These are phyloP conservation scores for Chaetomium tenue DNA, from an alignment of 495 filamentous ascomycete genomes.

Conservation along the genomic window DNA sequence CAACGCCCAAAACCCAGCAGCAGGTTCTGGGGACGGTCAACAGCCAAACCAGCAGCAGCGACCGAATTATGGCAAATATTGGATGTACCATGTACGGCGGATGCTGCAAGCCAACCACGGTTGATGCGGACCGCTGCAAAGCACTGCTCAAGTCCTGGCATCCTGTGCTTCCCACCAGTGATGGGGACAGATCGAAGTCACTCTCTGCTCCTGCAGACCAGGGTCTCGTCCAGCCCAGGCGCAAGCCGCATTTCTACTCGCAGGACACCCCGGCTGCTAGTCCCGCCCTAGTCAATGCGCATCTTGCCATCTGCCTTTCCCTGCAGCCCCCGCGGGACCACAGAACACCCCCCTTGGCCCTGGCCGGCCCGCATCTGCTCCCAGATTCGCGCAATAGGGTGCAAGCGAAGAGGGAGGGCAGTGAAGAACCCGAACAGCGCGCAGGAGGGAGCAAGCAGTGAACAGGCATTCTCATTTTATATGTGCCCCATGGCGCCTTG, in stretches of 20 bases:
- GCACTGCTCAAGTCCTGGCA: constrained; percentile 27
- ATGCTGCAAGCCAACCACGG: constrained; percentile 34
- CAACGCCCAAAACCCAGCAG: not conserved
- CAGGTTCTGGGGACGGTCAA: constrained; percentile 25
- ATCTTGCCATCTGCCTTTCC: constrained; percentile 33
- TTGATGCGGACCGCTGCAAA: constrained; percentile 20
- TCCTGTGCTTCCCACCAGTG: constrained; percentile 30
- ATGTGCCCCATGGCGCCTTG: constrained; percentile 22
- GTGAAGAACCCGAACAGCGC: constrained; percentile 11
- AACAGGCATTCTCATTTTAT: constrained; percentile 37
- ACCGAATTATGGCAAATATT: constrained; percentile 45
- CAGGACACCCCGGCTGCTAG: constrained; percentile 27
- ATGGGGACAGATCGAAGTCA: constrained; percentile 32
- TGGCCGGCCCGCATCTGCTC: constrained; percentile 15
- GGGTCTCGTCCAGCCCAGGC: constrained; percentile 25
- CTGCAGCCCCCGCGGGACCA: constrained; percentile 21
- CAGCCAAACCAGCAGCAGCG: constrained; percentile 25
- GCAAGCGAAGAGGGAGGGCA: constrained; percentile 14
- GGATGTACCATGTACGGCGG: constrained; percentile 37
- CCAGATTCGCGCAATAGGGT: constrained; percentile 18
- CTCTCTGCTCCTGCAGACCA: constrained; percentile 35
- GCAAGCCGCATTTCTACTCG: constrained; percentile 26
- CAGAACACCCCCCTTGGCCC: constrained; percentile 12
- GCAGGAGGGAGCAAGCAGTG: constrained; percentile 11
- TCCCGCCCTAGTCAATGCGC: constrained; percentile 32